Evolutionary conservation across 805 yeast genomes (phyloP), one percentile per base, ranked within the genome.

Genomic region (Monosporozyma siamensis): DNA sequence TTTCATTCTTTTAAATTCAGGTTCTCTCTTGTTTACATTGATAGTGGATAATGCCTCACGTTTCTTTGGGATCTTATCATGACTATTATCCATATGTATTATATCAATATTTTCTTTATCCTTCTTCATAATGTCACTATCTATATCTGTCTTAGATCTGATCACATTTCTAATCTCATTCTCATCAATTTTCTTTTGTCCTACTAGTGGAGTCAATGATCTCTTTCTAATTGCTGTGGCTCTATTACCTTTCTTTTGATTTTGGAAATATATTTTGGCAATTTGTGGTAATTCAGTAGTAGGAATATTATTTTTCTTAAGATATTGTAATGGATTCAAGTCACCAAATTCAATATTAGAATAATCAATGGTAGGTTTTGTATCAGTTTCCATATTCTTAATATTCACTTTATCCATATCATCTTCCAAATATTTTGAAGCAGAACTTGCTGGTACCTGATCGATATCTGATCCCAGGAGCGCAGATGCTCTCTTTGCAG

Each of bases 281-380:
- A 67, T 55, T 29, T 46, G 53, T 15, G 70, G 68, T 37, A 67
- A 51, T 26, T 66, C 71, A 18, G 48, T 48, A 2, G 67, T 51
- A 2, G 70, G 67, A 11, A 66, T 45, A 32, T 62, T 59, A 44
- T 65, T 53, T 48, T 59, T 59, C 44, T 58, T 65, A 17, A 63
- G 48, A 45, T 65, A 67, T 47, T 67, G 69, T 31, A 65, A 64
- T 8, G 71, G 71, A 45, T 66, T 68, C 41, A 66, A 48, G 6
- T 64, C 65, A 36, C 65, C 67, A 50, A 67, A 64, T 17, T 65
- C 65, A 34, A 58, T 51, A 2, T 39, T 38, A 3, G 48, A 43
- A 38, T 52, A 52, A 38, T 52, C 46, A 26, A 41, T 40, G 6
- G 21, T 9, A 14, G 24, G 38, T 21, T 34, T 34, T 20, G 42